These are phyloP conservation scores for Choiromyces venosus DNA, from an alignment of 495 filamentous ascomycete genomes.

Conservation along the genomic window DNA sequence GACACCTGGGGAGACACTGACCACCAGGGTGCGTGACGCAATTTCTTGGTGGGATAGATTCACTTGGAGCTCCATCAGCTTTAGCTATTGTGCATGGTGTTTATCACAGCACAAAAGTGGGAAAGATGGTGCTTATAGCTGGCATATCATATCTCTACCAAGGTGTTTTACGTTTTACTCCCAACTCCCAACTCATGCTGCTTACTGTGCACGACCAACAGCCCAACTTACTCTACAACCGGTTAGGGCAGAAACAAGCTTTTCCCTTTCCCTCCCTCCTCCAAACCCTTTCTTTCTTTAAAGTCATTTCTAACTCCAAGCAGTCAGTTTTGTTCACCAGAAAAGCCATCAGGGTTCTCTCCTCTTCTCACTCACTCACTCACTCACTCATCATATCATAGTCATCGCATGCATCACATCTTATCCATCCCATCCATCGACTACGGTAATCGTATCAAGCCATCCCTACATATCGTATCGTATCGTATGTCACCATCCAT, in stretches of 20 bases:
- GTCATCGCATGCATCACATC: background rate
- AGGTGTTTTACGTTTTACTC: background rate
- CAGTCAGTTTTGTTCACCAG: background rate
- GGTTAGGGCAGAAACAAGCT: background rate
- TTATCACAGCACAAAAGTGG: too few relatives aligned
- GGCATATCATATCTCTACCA: background rate
- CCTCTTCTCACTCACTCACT: background rate
- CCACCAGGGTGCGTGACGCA: background rate
- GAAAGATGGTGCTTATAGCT: background rate
- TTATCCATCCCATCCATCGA: too few relatives aligned
- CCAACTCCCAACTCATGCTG: too few relatives aligned
- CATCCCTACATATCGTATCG: too few relatives aligned
- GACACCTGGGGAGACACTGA: background rate
- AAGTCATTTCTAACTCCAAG: too few relatives aligned
- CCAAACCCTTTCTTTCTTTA: background rate
- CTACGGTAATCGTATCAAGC: too few relatives aligned
- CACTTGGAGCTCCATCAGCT: background rate
- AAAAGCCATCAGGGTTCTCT: background rate
- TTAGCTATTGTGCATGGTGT: too few relatives aligned
- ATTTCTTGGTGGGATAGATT: background rate
- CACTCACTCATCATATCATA: background rate
- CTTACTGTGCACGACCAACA: background rate
- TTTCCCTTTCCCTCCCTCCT: background rate
- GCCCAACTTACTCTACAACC: background rate
- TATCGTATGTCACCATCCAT: too few relatives aligned